Percentiles rank a stretch among this genome's conserved stretches.
Evolutionary conservation across 768 basidiomycete species (phyloP).

Genomic region (Pleurotus djamor): DNA sequence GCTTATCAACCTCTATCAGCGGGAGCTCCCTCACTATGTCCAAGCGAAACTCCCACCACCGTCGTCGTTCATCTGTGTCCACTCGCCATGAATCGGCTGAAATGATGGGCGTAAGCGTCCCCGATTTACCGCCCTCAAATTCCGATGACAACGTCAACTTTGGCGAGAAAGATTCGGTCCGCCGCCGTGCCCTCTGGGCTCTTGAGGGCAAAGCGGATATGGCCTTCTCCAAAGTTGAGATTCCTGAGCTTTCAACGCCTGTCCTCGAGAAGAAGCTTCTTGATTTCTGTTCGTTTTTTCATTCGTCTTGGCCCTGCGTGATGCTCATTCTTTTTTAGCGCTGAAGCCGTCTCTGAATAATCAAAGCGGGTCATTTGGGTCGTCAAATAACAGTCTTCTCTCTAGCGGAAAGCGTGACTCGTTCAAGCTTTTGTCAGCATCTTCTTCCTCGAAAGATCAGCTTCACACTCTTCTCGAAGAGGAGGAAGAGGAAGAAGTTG

Average conservation of each 20-base stretch:
- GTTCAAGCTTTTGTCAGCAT: slow-evolving; percentile 63
- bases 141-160: slow-evolving; percentile 68
- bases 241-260: slow-evolving; percentile 71
- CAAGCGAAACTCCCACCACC: slow-evolving; percentile 80
- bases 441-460: slow-evolving; percentile 71
- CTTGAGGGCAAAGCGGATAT: slow-evolving; percentile 82
- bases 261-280: slow-evolving; percentile 54
- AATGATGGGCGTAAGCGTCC: slow-evolving; percentile 80
- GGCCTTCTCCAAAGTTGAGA: slow-evolving; percentile 75
- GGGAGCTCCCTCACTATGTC: slow-evolving; percentile 23
- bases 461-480: slow-evolving; percentile 81
- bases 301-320: slow-evolving; percentile 10
- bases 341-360: slow-evolving; percentile 54
- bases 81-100: slow-evolving; percentile 90
- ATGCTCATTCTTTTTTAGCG: slow-evolving; percentile 34
- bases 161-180: slow-evolving; percentile 75
- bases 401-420: slow-evolving; percentile 71
- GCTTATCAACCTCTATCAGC: slow-evolving; percentile 19
- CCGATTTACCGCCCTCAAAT: slow-evolving; percentile 58
- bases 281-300: slow-evolving; percentile 60
- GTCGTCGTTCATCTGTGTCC: slow-evolving; percentile 84
- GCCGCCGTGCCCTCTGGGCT: slow-evolving; percentile 81
- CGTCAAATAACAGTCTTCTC: slow-evolving; percentile 38
- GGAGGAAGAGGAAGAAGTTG: slow-evolving; percentile 85
- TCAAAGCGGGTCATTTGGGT: slow-evolving; percentile 28